phyloP scores from a whole-genome alignment of 2,329 filamentous ascomycete genomes.

The Cladosporium sp. region DNA sequence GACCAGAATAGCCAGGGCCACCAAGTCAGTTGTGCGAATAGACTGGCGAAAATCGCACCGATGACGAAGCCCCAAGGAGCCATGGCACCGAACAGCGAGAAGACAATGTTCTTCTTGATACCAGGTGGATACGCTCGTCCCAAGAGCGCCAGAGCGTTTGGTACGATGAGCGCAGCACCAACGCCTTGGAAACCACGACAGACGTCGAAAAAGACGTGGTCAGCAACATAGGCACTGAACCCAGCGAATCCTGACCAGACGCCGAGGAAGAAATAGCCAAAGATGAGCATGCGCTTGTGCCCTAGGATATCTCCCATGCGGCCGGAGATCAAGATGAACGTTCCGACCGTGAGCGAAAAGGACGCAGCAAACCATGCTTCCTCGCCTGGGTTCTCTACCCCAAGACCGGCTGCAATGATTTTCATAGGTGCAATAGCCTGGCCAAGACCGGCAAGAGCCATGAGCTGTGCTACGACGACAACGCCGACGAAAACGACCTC shows the following conservation, averaged over 20 bases:
- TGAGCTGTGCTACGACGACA: constrained; percentile 32
- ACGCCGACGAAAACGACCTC: constrained; percentile 30
- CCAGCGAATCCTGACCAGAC: constrained; percentile 44
- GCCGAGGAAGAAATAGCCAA: constrained; percentile 43
- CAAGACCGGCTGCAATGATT: constrained; percentile 48
- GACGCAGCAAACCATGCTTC: constrained; percentile 47
- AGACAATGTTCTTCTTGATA: constrained; percentile 42
- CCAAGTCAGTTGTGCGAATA: constrained; percentile 37
- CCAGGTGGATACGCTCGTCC: constrained; percentile 38
- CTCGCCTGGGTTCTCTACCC: constrained; percentile 42
- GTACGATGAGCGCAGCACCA: constrained; percentile 39
- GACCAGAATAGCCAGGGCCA: constrained; percentile 39
- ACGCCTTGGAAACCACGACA: constrained; percentile 44
- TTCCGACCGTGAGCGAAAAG: constrained; percentile 47
- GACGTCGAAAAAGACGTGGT: constrained; percentile 37
- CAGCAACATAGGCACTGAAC: constrained; percentile 38
- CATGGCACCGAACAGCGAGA: constrained; percentile 40
- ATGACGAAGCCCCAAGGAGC: constrained; percentile 40
- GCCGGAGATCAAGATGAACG: constrained; percentile 48
- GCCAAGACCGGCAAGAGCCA: constrained; percentile 31
- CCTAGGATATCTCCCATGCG: constrained; percentile 48
- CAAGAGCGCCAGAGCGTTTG: constrained; percentile 41
- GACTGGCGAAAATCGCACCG: constrained; percentile 36
- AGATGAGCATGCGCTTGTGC: constrained; percentile 43
- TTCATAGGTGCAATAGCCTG: constrained; percentile 43